Evolutionary conservation across 805 yeast genomes (phyloP).

Genomic region (Millerago galiae): DNA sequence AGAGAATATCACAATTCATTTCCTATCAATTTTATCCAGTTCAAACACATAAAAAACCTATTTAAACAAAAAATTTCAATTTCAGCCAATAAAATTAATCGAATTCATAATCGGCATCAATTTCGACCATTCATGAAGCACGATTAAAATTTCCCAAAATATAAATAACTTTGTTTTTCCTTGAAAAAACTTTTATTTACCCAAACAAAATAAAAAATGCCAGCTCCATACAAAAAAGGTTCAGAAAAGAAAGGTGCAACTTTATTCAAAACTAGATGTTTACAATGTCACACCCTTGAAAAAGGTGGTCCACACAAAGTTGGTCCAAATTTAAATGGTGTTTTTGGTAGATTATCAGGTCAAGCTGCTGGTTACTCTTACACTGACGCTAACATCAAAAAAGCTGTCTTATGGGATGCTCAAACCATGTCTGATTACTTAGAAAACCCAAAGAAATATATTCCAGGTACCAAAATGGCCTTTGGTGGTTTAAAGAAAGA

Average conservation of each 20-base stretch:
- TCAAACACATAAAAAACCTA: too few relatives aligned
- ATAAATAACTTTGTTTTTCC: constrained; percentile 8
- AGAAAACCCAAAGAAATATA: constrained; percentile 99
- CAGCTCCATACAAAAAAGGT: constrained; percentile 38
- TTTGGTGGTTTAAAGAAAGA: constrained; percentile 99
- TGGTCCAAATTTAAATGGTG: constrained; percentile 97
- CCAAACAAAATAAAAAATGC: constrained; percentile 16
- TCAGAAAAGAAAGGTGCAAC: constrained; percentile 94
- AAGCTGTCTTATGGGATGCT: constrained; percentile 83
- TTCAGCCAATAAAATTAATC: constrained; percentile 18
- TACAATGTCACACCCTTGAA: constrained; percentile 98
- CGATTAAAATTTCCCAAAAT: constrained; percentile 5
- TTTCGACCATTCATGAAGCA: constrained; percentile 18
- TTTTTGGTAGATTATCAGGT: constrained; percentile 90
- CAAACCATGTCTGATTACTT: constrained; percentile 91
- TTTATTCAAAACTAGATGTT: constrained; percentile 97
- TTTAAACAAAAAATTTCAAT: too few relatives aligned
- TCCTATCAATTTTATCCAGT: too few relatives aligned
- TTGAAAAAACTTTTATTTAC: background rate
- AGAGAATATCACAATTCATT: too few relatives aligned
- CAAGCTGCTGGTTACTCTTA: constrained; percentile 88
- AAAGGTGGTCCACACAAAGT: constrained; percentile 96
- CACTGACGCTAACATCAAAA: constrained; percentile 97
- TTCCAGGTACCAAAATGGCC: constrained; percentile 99
- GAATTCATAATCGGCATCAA: constrained; percentile 22